Base-by-base conservation (phyloP, 305 asterid species). In the Ajuga reptans region DNA sequence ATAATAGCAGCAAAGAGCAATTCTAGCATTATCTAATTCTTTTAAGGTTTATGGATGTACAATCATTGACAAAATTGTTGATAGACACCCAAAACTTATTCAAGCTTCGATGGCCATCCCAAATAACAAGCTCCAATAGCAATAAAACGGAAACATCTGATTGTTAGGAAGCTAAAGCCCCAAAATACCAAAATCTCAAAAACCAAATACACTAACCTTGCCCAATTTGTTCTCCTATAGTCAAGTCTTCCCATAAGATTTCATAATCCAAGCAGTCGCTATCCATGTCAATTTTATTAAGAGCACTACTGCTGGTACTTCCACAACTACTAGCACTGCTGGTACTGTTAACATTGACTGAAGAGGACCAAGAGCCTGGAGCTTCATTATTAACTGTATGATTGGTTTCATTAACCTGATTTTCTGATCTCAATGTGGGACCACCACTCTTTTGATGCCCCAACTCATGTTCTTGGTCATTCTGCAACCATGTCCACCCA, bases 221-320 rank as follows among this genome's bases (percentile, higher is more conserved):
- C 56, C 99, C 99, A 58, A 94, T 79, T 72, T 87, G 96, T 79
- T 91, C 98, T 73, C 98, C 96, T 64, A 94, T 74, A 39, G 95
- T 89, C 80, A 94, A 73, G 77, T 94, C 98, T 76, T 89, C 99
- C 99, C 99, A 94, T 75, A 84, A 75, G 58, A 94, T 91, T 82
- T 94, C 99, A 72, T 80, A 91, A 81, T 94, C 96, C 78, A 89
- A 76, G 87, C 87, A 79, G 54, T 91, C 97, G 18, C 77, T 57
- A 64, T 89, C 98, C 63, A 77, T 64, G 65, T 94, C 96, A 51
- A 80, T 80, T 78, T 85, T 87, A 79, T 84, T 86, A 77, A 84
- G 71, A 75, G 91, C 85, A 69, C 87, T 77, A 64, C 96, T 89
- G 63, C 83, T 80, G 5, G 91, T 83, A 75, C 98, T 94, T 49